Conservation (phyloP, 106 monocot species). For the Dioscorea dumetorum region DNA sequence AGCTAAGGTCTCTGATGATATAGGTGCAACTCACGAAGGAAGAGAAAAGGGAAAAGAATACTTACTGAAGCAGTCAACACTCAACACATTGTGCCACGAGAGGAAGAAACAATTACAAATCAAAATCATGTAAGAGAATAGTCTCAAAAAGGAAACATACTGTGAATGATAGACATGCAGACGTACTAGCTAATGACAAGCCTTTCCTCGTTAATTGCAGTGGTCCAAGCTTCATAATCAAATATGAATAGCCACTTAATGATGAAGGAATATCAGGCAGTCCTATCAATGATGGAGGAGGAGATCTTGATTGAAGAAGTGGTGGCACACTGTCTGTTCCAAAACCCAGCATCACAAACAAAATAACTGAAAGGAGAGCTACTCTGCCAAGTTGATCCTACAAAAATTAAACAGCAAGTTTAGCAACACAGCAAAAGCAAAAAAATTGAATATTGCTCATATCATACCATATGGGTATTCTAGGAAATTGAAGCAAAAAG, state of each 20-base stretch:
- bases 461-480: no score
- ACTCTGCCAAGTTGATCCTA: conserved; percentile 98
- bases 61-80: no score
- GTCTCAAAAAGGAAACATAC: conserved; percentile 32
- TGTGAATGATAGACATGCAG: conserved; percentile 88
- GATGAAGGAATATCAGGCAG: conserved; percentile 71
- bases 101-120: no score
- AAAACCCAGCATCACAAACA: conserved; percentile 88
- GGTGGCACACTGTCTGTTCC: conserved; percentile 84
- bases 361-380: conserved; percentile 70
- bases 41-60: no score
- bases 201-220: conserved; percentile 95
- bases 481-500: no score
- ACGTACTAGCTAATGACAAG: conserved; percentile 73
- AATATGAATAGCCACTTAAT: conserved; percentile 81
- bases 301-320: conserved; percentile 75
- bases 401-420: conserved; percentile 3
- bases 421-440: no score
- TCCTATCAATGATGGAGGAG: conserved; percentile 59
- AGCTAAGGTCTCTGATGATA: no score
- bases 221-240: conserved; percentile 84
- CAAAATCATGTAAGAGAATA: no score
- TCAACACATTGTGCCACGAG: no score
- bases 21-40: no score
- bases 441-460: no score